Base-by-base conservation (phyloP, 352 stramenopile species). In the Nothophytophthora sp. region DNA sequence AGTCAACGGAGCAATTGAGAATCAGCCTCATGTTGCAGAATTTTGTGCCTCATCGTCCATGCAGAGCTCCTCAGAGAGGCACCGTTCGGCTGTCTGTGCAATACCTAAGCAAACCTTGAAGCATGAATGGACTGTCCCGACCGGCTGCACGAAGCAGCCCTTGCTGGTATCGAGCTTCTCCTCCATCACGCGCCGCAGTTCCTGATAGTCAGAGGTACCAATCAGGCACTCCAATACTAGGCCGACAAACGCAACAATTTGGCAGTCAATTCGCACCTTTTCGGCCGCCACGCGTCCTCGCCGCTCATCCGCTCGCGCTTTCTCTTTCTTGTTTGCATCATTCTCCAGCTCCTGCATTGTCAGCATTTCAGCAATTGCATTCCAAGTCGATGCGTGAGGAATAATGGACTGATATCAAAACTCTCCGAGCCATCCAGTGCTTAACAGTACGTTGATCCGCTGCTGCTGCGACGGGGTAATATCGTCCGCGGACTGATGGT, bases 81-180 rank as follows among this genome's bases (percentile, higher is more conserved):
- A 29, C 5, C 33, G 1, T 32, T 20, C 5, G 16, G 3, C 29
- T n/a, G 4, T 33, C 4, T 30, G 2, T 19, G 29, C 34, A 49
- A 8, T 52, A 73, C 75, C 81, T 33, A 86, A 65, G 47, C 73
- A 92, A 32, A 61, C 70, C 46, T 70, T 70, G 55, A 95, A 96
- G 63, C 87, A 96, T 19, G 87, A 96, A 1, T 66, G 59, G 9
- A 94, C 70, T 6, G 57, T 55, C 5, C 77, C 87, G n/a, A 96
- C 80, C 25, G 85, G 58, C 46, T 96, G 81, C 48, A 94, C 78
- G 41, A 78, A 90, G 40, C 80, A 78, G 16, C 81, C 85, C 43
- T 88, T 79, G 46, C 66, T 82, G 13, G 76, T 90, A 43, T 95
- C 72, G 18, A 91, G 48, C 54, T 94, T 88, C 40, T 86, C 69